Conservation (phyloP, 2,329 filamentous ascomycete species). For the Alternaria arborescens region DNA sequence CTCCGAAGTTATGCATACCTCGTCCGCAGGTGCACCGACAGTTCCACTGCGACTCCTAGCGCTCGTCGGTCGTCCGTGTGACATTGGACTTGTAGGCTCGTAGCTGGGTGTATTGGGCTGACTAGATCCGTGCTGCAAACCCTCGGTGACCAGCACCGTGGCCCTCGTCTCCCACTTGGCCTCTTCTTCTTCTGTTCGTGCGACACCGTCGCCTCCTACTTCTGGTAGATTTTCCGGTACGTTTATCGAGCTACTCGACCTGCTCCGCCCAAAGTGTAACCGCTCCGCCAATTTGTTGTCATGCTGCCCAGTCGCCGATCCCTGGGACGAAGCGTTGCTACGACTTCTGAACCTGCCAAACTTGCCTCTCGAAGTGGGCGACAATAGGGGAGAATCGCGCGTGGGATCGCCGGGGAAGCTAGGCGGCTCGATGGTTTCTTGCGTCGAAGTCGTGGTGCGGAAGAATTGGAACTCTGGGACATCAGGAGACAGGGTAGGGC, state of each 20-base stretch:
- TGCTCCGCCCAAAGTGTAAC: constrained; percentile 69
- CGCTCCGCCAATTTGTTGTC: constrained; percentile 68
- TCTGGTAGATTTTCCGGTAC: constrained; percentile 83
- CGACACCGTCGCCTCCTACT: constrained; percentile 63
- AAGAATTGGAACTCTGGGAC: constrained; percentile 79
- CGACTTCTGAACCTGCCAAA: constrained; percentile 45
- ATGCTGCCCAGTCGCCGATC: constrained; percentile 18
- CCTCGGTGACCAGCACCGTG: constrained; percentile 78
- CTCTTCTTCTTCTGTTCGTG: constrained; percentile 56
- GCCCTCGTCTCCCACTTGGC: constrained; percentile 91
- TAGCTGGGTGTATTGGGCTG: constrained; percentile 41
- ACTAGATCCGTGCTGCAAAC: constrained; percentile 50
- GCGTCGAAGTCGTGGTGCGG: constrained; percentile 80
- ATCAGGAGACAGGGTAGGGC: constrained; percentile 39
- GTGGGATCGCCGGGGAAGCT: constrained; percentile 56
- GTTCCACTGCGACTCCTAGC: constrained; percentile 45
- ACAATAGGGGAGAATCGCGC: constrained; percentile 40
- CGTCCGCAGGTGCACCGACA: constrained; percentile 50
- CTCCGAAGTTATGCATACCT: constrained; percentile 41
- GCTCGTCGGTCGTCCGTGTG: constrained; percentile 12
- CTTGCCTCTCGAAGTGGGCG: constrained; percentile 38
- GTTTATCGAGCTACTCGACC: constrained; percentile 70
- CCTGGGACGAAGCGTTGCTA: constrained; percentile 43
- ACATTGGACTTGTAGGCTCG: constrained; percentile 31
- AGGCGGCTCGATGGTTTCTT: constrained; percentile 81